These are phyloP conservation scores for Zygosaccharomyces bailii DNA, from an alignment of 805 yeast species.

Conservation along the genomic window DNA sequence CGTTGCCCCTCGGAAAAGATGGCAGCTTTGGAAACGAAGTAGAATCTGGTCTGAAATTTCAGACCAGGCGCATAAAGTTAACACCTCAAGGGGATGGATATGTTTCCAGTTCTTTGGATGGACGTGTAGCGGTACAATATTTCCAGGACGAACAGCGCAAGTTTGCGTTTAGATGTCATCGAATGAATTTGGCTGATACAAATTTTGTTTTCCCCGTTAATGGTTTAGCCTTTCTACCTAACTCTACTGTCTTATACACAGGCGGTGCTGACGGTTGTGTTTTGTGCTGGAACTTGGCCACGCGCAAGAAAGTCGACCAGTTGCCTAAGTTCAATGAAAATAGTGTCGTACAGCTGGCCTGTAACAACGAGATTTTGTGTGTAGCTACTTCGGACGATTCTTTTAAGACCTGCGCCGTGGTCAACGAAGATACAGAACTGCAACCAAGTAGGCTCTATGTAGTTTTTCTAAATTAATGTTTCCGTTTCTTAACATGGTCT, in stretches of 20 bases:
- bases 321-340: conserved; percentile 49
- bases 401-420: conserved; percentile 39
- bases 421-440: conserved; percentile 19
- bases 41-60: conserved; percentile 65
- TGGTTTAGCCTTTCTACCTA: conserved; percentile 72
- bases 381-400: conserved; percentile 51
- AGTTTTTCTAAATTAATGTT: conserved; percentile 12
- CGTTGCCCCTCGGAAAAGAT: conserved; percentile 15
- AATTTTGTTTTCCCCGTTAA: conserved; percentile 75
- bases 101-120: conserved; percentile 74
- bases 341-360: conserved; percentile 43
- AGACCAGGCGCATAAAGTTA: conserved; percentile 53
- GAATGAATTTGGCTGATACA: conserved; percentile 44
- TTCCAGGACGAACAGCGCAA: conserved; percentile 47
- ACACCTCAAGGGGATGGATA: conserved; percentile 55
- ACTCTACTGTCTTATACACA: conserved; percentile 72
- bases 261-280: conserved; percentile 91
- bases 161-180: conserved; percentile 82
- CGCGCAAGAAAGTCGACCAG: conserved; percentile 72
- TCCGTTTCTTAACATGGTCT: conserved; percentile 15
- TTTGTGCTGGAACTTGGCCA: conserved; percentile 84
- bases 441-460: conserved; percentile 29
- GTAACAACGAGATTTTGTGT: conserved; percentile 33
- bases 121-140: conserved; percentile 72
- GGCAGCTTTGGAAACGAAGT: conserved; percentile 15